Evolutionary conservation across 805 yeast species (phyloP).

Genomic region (Wickerhamiella cacticola): DNA sequence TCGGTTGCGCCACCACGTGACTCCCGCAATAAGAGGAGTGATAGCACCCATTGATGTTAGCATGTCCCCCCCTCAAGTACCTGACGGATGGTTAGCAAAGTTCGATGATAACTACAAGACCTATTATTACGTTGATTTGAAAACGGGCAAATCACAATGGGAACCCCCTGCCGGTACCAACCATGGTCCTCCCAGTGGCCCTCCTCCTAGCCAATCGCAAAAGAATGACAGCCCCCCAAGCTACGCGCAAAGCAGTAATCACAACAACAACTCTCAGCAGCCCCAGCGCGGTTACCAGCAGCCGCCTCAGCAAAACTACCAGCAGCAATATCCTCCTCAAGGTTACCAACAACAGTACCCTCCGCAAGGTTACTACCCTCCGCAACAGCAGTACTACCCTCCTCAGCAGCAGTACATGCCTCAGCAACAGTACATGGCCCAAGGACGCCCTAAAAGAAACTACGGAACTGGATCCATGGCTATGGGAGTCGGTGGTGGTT

Average conservation of each 20-base stretch:
- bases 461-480: slow-evolving; percentile 35
- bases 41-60: background rate
- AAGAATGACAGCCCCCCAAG: slow-evolving; percentile 13
- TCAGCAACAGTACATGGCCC: slow-evolving; percentile 21
- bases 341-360: slow-evolving; percentile 14
- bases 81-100: slow-evolving; percentile 31
- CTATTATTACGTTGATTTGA: slow-evolving; percentile 72
- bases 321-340: slow-evolving; percentile 13
- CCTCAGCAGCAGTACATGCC: slow-evolving; percentile 16
- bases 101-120: slow-evolving; percentile 37
- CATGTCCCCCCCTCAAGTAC: slow-evolving; percentile 17
- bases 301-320: slow-evolving; percentile 1
- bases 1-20: background rate
- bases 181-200: slow-evolving; percentile 9
- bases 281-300: slow-evolving; percentile 13
- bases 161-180: slow-evolving; percentile 45
- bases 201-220: slow-evolving; percentile 9
- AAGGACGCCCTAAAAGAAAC: slow-evolving; percentile 24
- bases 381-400: slow-evolving; percentile 28
- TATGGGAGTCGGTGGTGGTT: slow-evolving; percentile 25
- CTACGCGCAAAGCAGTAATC: slow-evolving; percentile 9
- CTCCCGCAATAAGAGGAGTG: background rate
- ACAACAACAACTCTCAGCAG: slow-evolving; percentile 4
- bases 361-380: slow-evolving; percentile 21
- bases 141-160: slow-evolving; percentile 78